Evolutionary conservation across 2,329 filamentous ascomycete genomes (phyloP).

Genomic region (Xylaria sp.): DNA sequence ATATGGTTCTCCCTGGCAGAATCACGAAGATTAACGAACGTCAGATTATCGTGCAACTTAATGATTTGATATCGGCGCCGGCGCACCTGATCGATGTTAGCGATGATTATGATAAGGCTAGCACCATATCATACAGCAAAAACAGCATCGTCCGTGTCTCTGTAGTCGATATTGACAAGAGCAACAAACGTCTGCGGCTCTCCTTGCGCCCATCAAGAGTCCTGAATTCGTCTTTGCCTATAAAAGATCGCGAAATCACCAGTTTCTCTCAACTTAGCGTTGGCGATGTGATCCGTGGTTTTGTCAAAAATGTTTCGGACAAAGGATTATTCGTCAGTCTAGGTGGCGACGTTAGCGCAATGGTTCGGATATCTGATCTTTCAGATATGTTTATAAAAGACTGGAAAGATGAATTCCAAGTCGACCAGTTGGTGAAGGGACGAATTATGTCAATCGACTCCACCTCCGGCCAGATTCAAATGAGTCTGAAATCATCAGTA

Average conservation of each 20-base stretch:
- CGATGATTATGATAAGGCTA: conserved; percentile 84
- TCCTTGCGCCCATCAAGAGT: conserved; percentile 88
- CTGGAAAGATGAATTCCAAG: conserved; percentile 87
- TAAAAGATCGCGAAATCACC: conserved; percentile 81
- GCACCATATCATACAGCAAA: conserved; percentile 76
- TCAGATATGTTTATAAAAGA: conserved; percentile 93
- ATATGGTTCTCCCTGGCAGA: conserved; percentile 81
- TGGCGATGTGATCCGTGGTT: conserved; percentile 85
- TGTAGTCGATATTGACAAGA: conserved; percentile 76
- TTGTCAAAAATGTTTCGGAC: conserved; percentile 87
- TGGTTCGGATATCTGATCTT: conserved; percentile 85
- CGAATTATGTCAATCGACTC: conserved; percentile 77
- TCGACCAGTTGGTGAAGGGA: conserved; percentile 89
- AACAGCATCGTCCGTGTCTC: conserved; percentile 90
- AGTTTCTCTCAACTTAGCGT: conserved; percentile 72
- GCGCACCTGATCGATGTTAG: conserved; percentile 82
- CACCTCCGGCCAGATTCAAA: conserved; percentile 73
- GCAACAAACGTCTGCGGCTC: conserved; percentile 83
- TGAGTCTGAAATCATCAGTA: conserved; percentile 86
- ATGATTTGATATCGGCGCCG: conserved; percentile 77
- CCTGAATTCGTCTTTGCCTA: conserved; percentile 79
- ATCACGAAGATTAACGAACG: conserved; percentile 87
- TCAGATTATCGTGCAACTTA: conserved; percentile 84
- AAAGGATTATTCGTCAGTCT: conserved; percentile 88
- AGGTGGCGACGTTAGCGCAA: conserved; percentile 79